Evolutionary conservation across 257 asterid species (phyloP).

Genomic region (Nicotiana noctiflora): DNA sequence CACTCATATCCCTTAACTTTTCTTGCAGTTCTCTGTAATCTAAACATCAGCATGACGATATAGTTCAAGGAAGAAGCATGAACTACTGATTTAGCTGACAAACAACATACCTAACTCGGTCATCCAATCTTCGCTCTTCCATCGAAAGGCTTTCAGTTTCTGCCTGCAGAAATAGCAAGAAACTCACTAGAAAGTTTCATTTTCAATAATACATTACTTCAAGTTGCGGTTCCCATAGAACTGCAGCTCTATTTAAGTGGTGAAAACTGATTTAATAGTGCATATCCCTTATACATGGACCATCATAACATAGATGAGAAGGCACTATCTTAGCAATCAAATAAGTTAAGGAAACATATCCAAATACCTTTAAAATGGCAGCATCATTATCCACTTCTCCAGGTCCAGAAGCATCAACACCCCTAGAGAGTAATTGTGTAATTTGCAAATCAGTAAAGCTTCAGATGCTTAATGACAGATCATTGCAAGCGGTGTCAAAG

Average conservation of each 20-base stretch:
- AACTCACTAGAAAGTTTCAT: neutral
- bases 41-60: slow-evolving; percentile 23
- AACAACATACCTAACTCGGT: slow-evolving; percentile 49
- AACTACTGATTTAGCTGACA: slow-evolving; percentile 16
- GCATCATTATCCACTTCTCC: slow-evolving; percentile 71
- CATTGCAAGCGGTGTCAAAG: slow-evolving; percentile 5
- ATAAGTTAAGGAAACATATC: neutral
- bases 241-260: neutral
- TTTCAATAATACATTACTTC: neutral
- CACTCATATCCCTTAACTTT: slow-evolving; percentile 64
- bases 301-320: neutral
- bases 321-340: neutral
- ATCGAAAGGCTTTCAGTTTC: slow-evolving; percentile 71
- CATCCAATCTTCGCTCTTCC: slow-evolving; percentile 72
- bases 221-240: neutral
- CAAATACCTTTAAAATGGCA: slow-evolving; percentile 63
- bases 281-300: neutral
- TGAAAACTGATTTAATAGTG: neutral
- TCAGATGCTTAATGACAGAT: neutral
- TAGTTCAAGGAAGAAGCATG: slow-evolving; percentile 12
- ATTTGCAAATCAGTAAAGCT: neutral
- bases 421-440: slow-evolving; percentile 27
- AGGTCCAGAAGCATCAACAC: slow-evolving; percentile 63
- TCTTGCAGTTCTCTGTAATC: slow-evolving; percentile 81
- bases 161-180: slow-evolving; percentile 43